A percentile compares a stretch with the other conserved stretches of the same genome.
phyloP scores from a whole-genome alignment of 2,329 filamentous ascomycete genomes.

The Colletotrichum neosansevieriae region DNA sequence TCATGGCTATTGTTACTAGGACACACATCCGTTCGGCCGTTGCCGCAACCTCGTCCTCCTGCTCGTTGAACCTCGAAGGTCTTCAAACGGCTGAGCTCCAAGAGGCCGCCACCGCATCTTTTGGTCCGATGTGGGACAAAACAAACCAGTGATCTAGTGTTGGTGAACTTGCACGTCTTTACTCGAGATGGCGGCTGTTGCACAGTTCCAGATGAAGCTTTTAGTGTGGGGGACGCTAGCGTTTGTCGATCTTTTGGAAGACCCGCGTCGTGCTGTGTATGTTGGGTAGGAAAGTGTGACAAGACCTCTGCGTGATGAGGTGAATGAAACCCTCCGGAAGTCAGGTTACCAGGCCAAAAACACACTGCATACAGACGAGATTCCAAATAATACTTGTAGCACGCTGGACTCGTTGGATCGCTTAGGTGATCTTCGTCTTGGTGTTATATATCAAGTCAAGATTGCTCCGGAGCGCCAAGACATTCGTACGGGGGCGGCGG shows the following conservation, averaged over 20 bases:
- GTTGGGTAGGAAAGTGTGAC: not conserved
- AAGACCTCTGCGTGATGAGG: not conserved
- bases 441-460: not conserved
- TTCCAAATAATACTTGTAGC: not conserved
- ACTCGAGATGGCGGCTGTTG: not conserved
- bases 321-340: not conserved
- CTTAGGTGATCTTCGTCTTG: not conserved
- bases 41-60: not conserved
- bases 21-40: conserved; percentile 4
- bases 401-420: not conserved
- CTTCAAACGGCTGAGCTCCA: not conserved
- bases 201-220: not conserved
- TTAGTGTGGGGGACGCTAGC: not conserved
- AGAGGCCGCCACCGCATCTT: not conserved
- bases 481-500: not conserved
- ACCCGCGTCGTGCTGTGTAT: not conserved
- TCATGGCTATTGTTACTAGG: not conserved
- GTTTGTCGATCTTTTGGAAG: not conserved
- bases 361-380: no score
- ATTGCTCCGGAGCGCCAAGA: conserved; percentile 21
- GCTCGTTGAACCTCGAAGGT: not conserved
- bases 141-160: not conserved
- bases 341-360: not conserved
- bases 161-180: not conserved
- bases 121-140: not conserved